Percentiles rank a stretch among this genome's conserved stretches.
phyloP scores from a whole-genome alignment of 1,284 basidiomycete genomes.

The Boletellus deceptivus region DNA sequence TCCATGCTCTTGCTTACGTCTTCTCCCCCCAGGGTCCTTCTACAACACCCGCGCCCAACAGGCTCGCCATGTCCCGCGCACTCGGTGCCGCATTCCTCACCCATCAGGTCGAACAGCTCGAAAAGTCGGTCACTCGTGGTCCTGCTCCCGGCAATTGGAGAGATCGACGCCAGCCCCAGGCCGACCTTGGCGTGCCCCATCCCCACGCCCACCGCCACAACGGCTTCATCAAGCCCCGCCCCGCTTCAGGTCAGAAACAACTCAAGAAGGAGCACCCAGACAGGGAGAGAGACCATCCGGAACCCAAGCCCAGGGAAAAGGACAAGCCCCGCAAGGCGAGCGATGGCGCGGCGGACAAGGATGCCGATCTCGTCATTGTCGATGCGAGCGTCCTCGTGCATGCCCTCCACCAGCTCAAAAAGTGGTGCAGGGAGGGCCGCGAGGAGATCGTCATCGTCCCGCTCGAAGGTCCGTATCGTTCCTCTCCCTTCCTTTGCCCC shows the following conservation, averaged over 20 bases:
- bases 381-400: constrained; percentile 88
- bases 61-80: constrained; percentile 76
- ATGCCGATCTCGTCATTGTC: constrained; percentile 75
- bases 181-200: constrained; percentile 9
- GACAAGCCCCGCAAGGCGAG: constrained; percentile 34
- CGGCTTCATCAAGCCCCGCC: constrained; percentile 29
- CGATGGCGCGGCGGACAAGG: constrained; percentile 44
- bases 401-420: constrained; percentile 77
- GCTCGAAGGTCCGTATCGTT: constrained; percentile 68
- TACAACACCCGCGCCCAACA: constrained; percentile 38
- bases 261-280: constrained; percentile 32
- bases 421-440: constrained; percentile 72
- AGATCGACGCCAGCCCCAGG: constrained; percentile 39
- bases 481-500: background rate
- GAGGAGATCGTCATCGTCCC: constrained; percentile 78
- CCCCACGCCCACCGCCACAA: constrained; percentile 35
- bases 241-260: constrained; percentile 23
- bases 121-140: constrained; percentile 64
- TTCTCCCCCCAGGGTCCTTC: constrained; percentile 16
- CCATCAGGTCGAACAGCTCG: constrained; percentile 80
- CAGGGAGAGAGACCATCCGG: constrained; percentile 29
- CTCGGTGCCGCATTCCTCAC: constrained; percentile 79
- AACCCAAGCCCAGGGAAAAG: constrained; percentile 22
- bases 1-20: background rate
- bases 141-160: constrained; percentile 58